These are phyloP conservation scores for Stachybotrys chartarum DNA, from an alignment of 2,329 filamentous ascomycete species.

Conservation along the genomic window DNA sequence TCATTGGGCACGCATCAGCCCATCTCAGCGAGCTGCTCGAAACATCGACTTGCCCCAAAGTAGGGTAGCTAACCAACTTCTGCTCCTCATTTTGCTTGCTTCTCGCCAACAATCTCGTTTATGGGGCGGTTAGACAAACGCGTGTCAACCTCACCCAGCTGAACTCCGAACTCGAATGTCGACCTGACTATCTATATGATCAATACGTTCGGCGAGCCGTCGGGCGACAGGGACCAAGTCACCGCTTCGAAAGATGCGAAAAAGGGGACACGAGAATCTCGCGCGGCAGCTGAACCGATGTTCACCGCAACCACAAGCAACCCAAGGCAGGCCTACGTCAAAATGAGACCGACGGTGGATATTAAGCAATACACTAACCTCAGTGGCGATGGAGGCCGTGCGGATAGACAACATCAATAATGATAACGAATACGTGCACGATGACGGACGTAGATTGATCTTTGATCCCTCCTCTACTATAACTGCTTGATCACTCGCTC, in stretches of 20 bases:
- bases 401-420: not conserved
- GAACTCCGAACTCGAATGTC: not conserved
- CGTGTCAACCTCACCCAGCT: not conserved
- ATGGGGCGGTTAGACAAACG: constrained; percentile 43
- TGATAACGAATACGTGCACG: not conserved
- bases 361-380: no score
- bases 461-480: not conserved
- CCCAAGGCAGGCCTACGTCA: no score
- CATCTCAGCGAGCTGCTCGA: constrained; percentile 50
- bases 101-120: constrained; percentile 72
- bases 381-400: no score
- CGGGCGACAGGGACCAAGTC: not conserved
- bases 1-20: not conserved
- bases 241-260: not conserved
- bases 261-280: no score
- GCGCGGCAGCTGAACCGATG: not conserved
- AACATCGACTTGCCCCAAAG: constrained; percentile 62
- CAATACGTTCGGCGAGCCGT: not conserved
- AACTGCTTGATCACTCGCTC: not conserved
- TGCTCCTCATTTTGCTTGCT: constrained; percentile 52
- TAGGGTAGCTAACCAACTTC: constrained; percentile 79
- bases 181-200: not conserved
- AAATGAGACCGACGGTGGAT: no score
- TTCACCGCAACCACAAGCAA: not conserved
- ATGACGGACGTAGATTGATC: not conserved